Conservation (phyloP, 257 asterid species). For the Solanum raphanifolium region DNA sequence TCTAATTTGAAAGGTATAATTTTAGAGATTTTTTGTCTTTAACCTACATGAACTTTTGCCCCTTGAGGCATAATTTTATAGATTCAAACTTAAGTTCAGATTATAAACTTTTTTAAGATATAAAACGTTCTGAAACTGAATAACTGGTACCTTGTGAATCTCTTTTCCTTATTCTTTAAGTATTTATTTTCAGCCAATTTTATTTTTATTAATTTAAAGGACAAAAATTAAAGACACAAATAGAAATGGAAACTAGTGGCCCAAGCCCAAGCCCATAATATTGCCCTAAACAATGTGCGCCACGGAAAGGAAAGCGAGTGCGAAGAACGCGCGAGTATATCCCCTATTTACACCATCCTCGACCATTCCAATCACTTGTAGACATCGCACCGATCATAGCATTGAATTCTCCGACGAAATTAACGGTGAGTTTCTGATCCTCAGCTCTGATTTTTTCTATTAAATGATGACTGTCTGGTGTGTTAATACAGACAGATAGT, state of each 20-base stretch:
- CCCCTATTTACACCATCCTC: not conserved
- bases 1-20: not conserved
- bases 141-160: too few relatives aligned
- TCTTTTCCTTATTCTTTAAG: not conserved
- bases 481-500: not conserved
- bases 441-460: not conserved
- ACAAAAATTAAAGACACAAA: not conserved
- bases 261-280: not conserved
- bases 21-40: not conserved
- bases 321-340: not conserved
- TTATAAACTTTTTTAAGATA: not conserved
- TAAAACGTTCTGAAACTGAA: too few relatives aligned
- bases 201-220: not conserved
- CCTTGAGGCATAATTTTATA: not conserved
- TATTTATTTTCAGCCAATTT: not conserved
- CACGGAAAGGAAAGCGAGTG: not conserved
- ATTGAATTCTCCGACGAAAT: not conserved
- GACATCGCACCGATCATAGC: not conserved
- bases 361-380: not conserved
- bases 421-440: not conserved
- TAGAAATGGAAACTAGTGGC: not conserved
- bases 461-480: not conserved
- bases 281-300: not conserved
- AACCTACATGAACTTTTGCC: not conserved
- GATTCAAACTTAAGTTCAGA: not conserved